A percentile compares a stretch with the other conserved stretches of the same genome.
phyloP scores from a whole-genome alignment of 2,329 filamentous ascomycete genomes.

The Stachybotrys echinatus region DNA sequence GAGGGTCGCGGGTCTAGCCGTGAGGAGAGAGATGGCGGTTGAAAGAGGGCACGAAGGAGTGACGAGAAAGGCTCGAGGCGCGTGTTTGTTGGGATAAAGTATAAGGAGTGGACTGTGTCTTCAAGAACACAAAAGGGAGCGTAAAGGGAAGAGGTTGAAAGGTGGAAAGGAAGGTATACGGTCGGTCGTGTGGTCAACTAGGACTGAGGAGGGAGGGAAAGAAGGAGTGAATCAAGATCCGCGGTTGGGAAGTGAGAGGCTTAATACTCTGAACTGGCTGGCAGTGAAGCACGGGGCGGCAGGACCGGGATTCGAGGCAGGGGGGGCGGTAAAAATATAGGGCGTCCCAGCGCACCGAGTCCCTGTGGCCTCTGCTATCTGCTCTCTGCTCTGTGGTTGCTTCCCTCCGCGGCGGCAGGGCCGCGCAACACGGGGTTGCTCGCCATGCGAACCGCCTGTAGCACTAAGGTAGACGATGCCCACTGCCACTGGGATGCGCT shows the following conservation, averaged over 20 bases:
- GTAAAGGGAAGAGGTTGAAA: slow-evolving; percentile 1
- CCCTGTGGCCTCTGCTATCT: too few relatives aligned
- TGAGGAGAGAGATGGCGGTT: neutral
- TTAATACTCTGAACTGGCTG: neutral
- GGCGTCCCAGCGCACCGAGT: too few relatives aligned
- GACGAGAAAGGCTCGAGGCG: neutral
- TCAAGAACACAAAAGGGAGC: slow-evolving; percentile 19
- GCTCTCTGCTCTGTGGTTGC: too few relatives aligned
- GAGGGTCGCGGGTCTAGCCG: neutral
- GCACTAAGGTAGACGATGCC: too few relatives aligned
- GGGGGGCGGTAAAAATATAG: too few relatives aligned
- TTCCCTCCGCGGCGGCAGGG: too few relatives aligned
- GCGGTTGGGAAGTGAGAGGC: neutral
- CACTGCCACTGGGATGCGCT: too few relatives aligned
- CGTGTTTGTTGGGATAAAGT: slow-evolving; percentile 12
- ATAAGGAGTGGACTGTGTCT: slow-evolving; percentile 27
- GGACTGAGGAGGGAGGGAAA: slow-evolving; percentile 1
- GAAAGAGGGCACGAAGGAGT: neutral
- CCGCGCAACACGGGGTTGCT: too few relatives aligned
- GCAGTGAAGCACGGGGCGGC: too few relatives aligned
- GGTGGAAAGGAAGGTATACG: slow-evolving; percentile 1
- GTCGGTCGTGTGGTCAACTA: slow-evolving; percentile 3
- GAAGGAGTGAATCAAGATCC: slow-evolving; percentile 2
- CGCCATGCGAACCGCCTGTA: too few relatives aligned
- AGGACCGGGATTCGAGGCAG: too few relatives aligned